Evolutionary conservation across 192 early-diverging fungal species (phyloP), one percentile per base, ranked within the genome.

Genomic region (Cetraspora pellucida): DNA sequence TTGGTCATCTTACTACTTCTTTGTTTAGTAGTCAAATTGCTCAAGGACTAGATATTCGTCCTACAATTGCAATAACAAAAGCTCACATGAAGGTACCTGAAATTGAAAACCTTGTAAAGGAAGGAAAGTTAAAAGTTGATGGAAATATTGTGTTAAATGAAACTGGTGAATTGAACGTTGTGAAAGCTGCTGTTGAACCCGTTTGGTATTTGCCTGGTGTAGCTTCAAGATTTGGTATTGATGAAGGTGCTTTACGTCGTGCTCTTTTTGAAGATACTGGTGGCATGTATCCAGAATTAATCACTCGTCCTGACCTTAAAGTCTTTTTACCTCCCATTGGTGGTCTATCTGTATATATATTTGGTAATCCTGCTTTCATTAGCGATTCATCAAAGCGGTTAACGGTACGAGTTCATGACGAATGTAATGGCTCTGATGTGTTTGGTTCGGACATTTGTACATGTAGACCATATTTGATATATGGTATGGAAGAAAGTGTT

Each of bases 51-150:
- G 96, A 98, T 77, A 80, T 98, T 60, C 89, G 95, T 37, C 96
- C 96, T 2, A 94, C 93, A 21, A 96, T 95, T 78, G 94, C 96
- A 59, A 91, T 96, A 60, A 98, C 96, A 25, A 88, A 91, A 77
- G 96, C 96, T n/a, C 96, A 98, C 72, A 98, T 98, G 93, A 91
- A 93, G 77, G 85, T 98, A 58, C 89, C 94, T 27, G 96, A 98
- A 77, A 91, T 98, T 66, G 93, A 95, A 78, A 89, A 89, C 14
- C 84, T 85, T 37, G 90, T 96, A 19, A 72, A 81, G 63, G 77
- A 83, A 49, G 92, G 92, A 2, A 77, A 78, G 9, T 70, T 98
- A 59, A 82, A 75, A 21, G 89, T 94, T 7, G 96, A 98, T 79
- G 94, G 94, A 49, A 91, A 93, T 37, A 83, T 96, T 49, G 91